Evolutionary conservation across 371 early-diverging fungal genomes (phyloP).

Genomic region (Cokeromyces recurvatus): DNA sequence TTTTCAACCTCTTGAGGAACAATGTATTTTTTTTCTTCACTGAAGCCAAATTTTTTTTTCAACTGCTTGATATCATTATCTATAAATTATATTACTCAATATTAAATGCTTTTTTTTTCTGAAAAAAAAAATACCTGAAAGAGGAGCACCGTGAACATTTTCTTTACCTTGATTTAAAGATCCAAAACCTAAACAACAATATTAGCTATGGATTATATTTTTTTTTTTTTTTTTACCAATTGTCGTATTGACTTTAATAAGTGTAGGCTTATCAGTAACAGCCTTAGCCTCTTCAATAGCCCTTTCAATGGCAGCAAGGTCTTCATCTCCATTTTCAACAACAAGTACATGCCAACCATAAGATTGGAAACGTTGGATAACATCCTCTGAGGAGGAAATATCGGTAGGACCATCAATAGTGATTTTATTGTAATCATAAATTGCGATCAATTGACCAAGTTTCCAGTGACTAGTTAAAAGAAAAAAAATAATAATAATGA

Average conservation of each 20-base stretch:
- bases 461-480: constrained; percentile 72
- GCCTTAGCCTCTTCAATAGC: constrained; percentile 81
- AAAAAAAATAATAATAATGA: too few relatives aligned
- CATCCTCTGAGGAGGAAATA: constrained; percentile 95
- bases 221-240: too few relatives aligned
- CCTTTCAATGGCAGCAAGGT: constrained; percentile 63
- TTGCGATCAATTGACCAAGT: constrained; percentile 92
- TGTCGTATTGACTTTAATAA: constrained; percentile 84
- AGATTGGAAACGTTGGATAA: constrained; percentile 82
- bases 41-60: constrained; percentile 85
- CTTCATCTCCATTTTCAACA: constrained; percentile 84
- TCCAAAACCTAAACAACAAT: constrained; percentile 61
- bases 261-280: constrained; percentile 82
- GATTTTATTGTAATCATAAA: constrained; percentile 98
- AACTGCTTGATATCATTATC: constrained; percentile 86
- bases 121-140: constrained; percentile 52
- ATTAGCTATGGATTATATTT: too few relatives aligned
- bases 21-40: constrained; percentile 68
- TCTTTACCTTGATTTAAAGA: constrained; percentile 85
- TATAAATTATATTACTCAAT: constrained; percentile 3
- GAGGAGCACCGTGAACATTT: constrained; percentile 89
- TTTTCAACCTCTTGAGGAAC: constrained; percentile 58
- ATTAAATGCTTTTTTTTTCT: neutral
- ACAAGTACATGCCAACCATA: constrained; percentile 92
- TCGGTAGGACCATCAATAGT: constrained; percentile 93